Evolutionary conservation across 2,329 filamentous ascomycete genomes (phyloP), one percentile per base, ranked within the genome.

Genomic region (Exophiala sideris): DNA sequence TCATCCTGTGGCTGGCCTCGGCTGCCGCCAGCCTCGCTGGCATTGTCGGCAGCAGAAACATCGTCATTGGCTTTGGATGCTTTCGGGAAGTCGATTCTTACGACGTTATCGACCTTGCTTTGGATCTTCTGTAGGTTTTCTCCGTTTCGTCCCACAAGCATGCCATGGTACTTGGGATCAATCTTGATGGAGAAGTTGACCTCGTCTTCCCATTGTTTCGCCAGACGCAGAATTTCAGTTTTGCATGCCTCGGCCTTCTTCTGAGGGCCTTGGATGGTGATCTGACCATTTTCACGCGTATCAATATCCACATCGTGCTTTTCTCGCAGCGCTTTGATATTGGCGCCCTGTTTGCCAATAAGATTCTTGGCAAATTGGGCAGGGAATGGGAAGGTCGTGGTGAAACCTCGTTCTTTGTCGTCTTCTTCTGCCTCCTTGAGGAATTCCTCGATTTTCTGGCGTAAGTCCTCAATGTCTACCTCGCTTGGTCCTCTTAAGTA

Each of bases 41-140:
- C 79, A 35, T 81, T 85, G 63, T 92, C 91, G 11, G 78, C 81
- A 58, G 81, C 81, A 11, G 84, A 82, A 54, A 85, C 81, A 52
- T 95, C 90, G 56, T 94, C 88, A 56, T 81, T 79, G 39, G 60
- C 70, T 46, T 69, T 70, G 48, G 65, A 65, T 47, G 67, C 64
- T 68, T 91, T 89, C 38, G 94, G 94, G 78, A 99, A 99, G 75
- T 96, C 92, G 65, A 99, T 94, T 59, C 91, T 85, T 39, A 99
- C 94, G 14, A 47, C 20, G 24, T 62, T 62, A 68, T 88, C 87
- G 78, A 99, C 96, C 44, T 91, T 87, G 52, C 86, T 89, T 73
- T 99, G 91, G 20, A 99, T 82, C 62, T 89, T 87, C 74, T 94
- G 94, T 67, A 99, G 92, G 68, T 95, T 89, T 66, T 79, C 83